phyloP scores from a whole-genome alignment of 1,284 basidiomycete genomes.

The Calocybe gambosa region DNA sequence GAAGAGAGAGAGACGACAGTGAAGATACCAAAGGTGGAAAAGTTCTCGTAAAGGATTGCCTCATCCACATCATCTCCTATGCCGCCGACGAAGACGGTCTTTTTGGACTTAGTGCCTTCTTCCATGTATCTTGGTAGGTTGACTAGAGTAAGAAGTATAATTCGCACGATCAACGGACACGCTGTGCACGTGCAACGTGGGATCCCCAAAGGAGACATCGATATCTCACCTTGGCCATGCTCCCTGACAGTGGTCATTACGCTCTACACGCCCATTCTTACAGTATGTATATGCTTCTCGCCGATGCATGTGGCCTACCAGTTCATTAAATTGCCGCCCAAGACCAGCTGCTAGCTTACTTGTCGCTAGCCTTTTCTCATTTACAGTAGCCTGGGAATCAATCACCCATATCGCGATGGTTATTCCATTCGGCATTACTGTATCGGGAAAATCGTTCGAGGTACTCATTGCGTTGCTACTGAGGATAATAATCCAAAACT shows the following conservation, averaged over 20 bases:
- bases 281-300: slow-evolving; percentile 3
- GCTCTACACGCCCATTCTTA: neutral
- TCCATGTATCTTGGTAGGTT: slow-evolving; percentile 44
- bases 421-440: slow-evolving; percentile 19
- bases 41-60: slow-evolving; percentile 55
- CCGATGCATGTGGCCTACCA: slow-evolving; percentile 5
- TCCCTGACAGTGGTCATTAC: neutral
- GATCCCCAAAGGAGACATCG: slow-evolving; percentile 10
- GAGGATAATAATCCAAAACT: slow-evolving; percentile 26
- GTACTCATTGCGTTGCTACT: slow-evolving; percentile 20
- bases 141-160: slow-evolving; percentile 23
- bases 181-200: slow-evolving; percentile 21
- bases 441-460: slow-evolving; percentile 32
- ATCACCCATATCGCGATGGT: slow-evolving; percentile 14
- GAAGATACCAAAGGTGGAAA: slow-evolving; percentile 69
- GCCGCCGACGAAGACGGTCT: slow-evolving; percentile 75
- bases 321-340: neutral
- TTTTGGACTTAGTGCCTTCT: slow-evolving; percentile 74
- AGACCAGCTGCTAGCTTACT: neutral
- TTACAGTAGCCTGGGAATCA: slow-evolving; percentile 19
- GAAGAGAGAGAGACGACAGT: neutral
- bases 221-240: slow-evolving; percentile 11
- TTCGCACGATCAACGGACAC: slow-evolving; percentile 34
- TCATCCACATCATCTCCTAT: slow-evolving; percentile 74
- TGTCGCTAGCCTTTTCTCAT: neutral